Base-by-base conservation (phyloP, 177 flowering plant species). In the Telopea speciosissima region DNA sequence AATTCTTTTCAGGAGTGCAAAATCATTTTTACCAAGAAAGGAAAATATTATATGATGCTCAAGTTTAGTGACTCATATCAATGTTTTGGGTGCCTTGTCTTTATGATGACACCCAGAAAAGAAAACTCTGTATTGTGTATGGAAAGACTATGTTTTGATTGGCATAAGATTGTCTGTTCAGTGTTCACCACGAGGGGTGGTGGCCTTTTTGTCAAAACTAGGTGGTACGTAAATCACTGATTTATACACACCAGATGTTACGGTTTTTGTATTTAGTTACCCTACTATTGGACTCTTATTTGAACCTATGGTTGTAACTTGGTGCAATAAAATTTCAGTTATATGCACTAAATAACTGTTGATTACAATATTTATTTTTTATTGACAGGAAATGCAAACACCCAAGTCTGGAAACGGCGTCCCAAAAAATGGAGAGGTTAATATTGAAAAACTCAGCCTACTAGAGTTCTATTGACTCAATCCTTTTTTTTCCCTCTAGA, bases 381-480 rank as follows among this genome's bases (percentile, higher is more conserved):
- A 13, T 76, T 76, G 33, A 23, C 85, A 91, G 97, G 91, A 82
- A 19, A 76, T 63, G 66, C 87, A 81, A 70, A 71, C 79, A 22
- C 67, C n/a, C 26, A 81, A 77, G 76, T 56, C 67, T 70, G 78
- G 71, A 3, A 82, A 71, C 71, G 81, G 80, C 52, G 69, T 68
- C 68, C 64, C 86, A 62, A 52, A 75, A 44, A 77, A 45, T 71
- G 85, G 80, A 75, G 87, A 84, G 73, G 86, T 80, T 65, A 83
- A 58, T 58, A 80, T 70, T 68, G 69, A 69, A 73, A 75, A 71
- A 62, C 70, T 68, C 73, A 66, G 44, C 23, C 65, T 28, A 70
- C 66, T 69, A 80, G 81, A 72, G 54, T 69, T 68, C 63, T 70
- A 68, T 72, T 74, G 45, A 49, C 64, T 65, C 61, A 28, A 28